Evolutionary conservation across 2,329 filamentous ascomycete species (phyloP).

Genomic region (Monosporascus sp.): DNA sequence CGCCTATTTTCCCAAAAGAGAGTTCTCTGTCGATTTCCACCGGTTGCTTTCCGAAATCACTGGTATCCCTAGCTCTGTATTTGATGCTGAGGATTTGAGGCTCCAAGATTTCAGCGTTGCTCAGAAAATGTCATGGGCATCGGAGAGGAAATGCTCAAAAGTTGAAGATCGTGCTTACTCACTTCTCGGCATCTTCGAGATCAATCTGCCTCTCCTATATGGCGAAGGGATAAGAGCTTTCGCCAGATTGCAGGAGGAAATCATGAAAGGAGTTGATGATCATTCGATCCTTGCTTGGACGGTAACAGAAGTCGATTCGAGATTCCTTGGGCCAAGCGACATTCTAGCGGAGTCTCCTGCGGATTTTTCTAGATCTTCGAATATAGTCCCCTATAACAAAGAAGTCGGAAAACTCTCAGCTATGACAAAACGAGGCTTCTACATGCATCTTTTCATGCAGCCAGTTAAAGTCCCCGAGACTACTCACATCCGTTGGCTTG

Average conservation of each 20-base stretch:
- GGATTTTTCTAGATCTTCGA: too few relatives aligned
- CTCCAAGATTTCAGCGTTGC: conserved; percentile 6
- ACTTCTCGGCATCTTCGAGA: conserved; percentile 19
- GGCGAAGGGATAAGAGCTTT: conserved; percentile 19
- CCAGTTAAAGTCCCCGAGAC: too few relatives aligned
- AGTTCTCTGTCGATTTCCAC: not conserved
- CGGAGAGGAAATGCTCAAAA: conserved; percentile 10
- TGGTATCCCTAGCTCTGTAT: too few relatives aligned
- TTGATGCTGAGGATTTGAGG: not conserved
- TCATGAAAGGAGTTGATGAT: conserved; percentile 15
- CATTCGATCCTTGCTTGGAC: conserved; percentile 22
- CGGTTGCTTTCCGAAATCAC: not conserved
- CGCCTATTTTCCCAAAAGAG: too few relatives aligned
- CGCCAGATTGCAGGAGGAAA: conserved; percentile 17
- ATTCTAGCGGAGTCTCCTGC: too few relatives aligned
- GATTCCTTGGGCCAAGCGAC: too few relatives aligned
- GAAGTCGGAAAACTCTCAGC: too few relatives aligned
- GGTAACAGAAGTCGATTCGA: too few relatives aligned
- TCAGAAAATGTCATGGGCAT: conserved; percentile 20
- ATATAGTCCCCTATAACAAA: too few relatives aligned
- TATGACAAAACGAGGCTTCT: too few relatives aligned
- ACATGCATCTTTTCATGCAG: too few relatives aligned
- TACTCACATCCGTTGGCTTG: too few relatives aligned
- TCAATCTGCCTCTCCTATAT: conserved; percentile 22
- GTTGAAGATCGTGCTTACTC: conserved; percentile 19